Percentiles rank a stretch among this genome's conserved stretches.
Evolutionary conservation across 805 yeast genomes (phyloP).

Genomic region (Ascoidea rubescens): DNA sequence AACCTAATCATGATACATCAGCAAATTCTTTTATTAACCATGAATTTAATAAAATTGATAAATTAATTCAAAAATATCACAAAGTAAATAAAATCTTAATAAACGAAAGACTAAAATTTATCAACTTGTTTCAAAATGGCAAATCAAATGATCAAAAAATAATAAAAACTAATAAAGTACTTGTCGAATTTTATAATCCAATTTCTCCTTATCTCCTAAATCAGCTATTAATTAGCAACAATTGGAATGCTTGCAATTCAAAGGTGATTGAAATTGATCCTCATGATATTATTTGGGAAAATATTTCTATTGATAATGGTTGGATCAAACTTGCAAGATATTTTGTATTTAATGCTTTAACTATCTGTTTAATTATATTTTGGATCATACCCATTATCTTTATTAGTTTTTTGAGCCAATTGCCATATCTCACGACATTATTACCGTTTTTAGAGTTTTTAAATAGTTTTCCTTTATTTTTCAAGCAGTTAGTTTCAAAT

Average conservation of each 20-base stretch:
- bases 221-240: constrained; percentile 36
- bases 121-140: no score
- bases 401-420: constrained; percentile 62
- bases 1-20: no score
- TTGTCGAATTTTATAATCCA: constrained; percentile 47
- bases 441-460: constrained; percentile 50
- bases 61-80: no score
- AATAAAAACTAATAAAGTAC: constrained; percentile 37
- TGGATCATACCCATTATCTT: constrained; percentile 82
- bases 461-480: constrained; percentile 35
- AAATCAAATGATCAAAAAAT: no score
- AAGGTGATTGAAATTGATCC: constrained; percentile 45
- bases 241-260: constrained; percentile 27
- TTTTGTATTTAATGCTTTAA: constrained; percentile 28
- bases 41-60: no score
- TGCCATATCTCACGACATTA: constrained; percentile 46
- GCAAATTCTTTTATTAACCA: no score
- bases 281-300: constrained; percentile 59
- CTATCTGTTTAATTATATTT: constrained; percentile 32
- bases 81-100: no score
- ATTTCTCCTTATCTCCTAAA: constrained; percentile 49
- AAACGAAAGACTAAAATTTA: no score
- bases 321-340: constrained; percentile 24
- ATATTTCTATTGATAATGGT: constrained; percentile 28
- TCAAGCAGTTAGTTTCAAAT: constrained; percentile 41